Evolutionary conservation across 306 rosid genomes (phyloP), one percentile per base, ranked within the genome.

Genomic region (Acacia melanoxylon): DNA sequence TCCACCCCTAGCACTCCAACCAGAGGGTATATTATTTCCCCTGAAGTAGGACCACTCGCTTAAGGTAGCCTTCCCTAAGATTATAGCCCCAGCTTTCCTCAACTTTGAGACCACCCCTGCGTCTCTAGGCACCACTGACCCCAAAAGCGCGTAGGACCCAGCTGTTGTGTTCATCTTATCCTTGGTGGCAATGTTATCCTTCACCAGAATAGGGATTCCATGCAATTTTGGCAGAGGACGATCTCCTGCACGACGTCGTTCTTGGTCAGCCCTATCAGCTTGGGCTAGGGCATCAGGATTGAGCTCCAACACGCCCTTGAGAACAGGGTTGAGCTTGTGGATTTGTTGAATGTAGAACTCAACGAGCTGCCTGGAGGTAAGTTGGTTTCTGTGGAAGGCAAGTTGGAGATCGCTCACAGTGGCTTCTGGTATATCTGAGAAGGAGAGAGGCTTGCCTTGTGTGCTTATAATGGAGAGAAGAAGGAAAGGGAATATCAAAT

Each of bases 61-160:
- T 52, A 93, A 42, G 16, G 69, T 91, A 15, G 94, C 91, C 77
- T 88, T 93, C 27, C 97, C 97, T 27, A 93, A 62, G 3, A 93
- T 88, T 77, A 93, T 72, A 13, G 97, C 97, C 7, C 97, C 97
- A 33, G 89, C 89, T 76, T 80, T 74, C 78, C 95, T 93, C 77
- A 93, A 69, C 89, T 58, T 89, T 4, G 77, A 12, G 56, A 88
- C 91, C 0, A 91, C 95, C 4, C 90, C 92, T 6, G 95, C 92
- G 76, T 93, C 97, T 37, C 89, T 86, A 20, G 91, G 89, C 73
- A 91, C 91, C 19, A 86, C 70, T 4, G 95, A 91, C 3, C 95
- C 92, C 14, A 89, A 82, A 63, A 93, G 67, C 7, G 94, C 91
- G 51, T 52, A 89, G 3, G 97, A 93, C 1, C 95, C 95, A 35